A percentile compares a stretch with the other conserved stretches of the same genome.
phyloP scores from a whole-genome alignment of 1,284 basidiomycete genomes.

The Cryptococcus sp. region DNA sequence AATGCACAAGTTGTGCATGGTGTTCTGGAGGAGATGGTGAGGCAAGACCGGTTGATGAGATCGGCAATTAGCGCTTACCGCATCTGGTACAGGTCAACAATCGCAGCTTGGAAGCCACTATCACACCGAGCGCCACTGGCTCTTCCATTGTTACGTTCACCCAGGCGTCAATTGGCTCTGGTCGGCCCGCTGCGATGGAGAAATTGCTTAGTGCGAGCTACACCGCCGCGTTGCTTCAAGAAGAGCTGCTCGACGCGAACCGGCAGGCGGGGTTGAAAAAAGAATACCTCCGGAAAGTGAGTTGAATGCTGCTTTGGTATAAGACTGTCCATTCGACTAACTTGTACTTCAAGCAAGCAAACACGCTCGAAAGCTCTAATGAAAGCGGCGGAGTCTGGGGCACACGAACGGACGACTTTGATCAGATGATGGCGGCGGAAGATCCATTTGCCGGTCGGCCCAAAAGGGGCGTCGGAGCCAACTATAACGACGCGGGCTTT shows the following conservation, averaged over 20 bases:
- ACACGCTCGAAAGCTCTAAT: constrained; percentile 11
- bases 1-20: constrained; percentile 11
- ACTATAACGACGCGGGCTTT: constrained; percentile 29
- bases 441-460: constrained; percentile 4
- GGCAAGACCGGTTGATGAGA: constrained; percentile 3
- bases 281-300: constrained; percentile 41
- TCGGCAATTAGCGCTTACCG: constrained; percentile 1
- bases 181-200: neutral
- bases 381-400: constrained; percentile 7
- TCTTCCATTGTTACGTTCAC: constrained; percentile 35
- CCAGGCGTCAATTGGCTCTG: neutral
- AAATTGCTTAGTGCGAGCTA: constrained; percentile 21
- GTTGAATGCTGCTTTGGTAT: neutral
- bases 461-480: constrained; percentile 22
- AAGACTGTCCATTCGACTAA: neutral
- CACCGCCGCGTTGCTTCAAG: constrained; percentile 23
- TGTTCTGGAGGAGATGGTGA: constrained; percentile 36
- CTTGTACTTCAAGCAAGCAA: constrained; percentile 22
- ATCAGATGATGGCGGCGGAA: constrained; percentile 22
- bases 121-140: constrained; percentile 12
- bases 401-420: constrained; percentile 22
- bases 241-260: constrained; percentile 29
- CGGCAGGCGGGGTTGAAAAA: constrained; percentile 28
- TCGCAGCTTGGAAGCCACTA: constrained; percentile 24
- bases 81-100: constrained; percentile 15